Base-by-base conservation (phyloP, 2,329 filamentous ascomycete species). In the Exophiala sp. region DNA sequence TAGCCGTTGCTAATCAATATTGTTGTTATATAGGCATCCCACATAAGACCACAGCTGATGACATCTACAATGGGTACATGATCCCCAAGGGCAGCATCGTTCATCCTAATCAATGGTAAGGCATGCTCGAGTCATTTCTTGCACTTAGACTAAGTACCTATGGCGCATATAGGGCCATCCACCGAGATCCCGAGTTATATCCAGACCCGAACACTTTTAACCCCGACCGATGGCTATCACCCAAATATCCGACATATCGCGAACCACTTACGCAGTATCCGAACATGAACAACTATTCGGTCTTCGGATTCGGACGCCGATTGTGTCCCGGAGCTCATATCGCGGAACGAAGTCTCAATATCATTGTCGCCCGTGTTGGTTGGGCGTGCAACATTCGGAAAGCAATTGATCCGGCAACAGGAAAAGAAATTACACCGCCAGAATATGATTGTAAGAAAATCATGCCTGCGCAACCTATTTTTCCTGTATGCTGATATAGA, bases 231-330 rank as follows among this genome's bases (percentile, higher is more conserved):
- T 83, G 79, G 79, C 65, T 78, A 9, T 71, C 79, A 33, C 71
- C 76, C 1, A 68, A 69, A 10, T 81, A 72, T 65, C 78, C 78
- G n/a, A 79, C 75, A 0, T 82, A 75, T 62, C 74, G 73, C 59
- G 77, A 77, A 57, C 77, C 78, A 1, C 71, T 81, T 8, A 75
- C 72, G 1, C 68, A 75, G 41, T 78, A 71, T 52, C 79, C 78
- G 3, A 80, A 76, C 50, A 74, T 81, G 53, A 76, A 78, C 55
- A 79, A 78, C 62, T 75, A 76, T 63, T 74, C 74, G 7, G 76
- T 77, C 32, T 82, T 82, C 53, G 80, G 79, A 12, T 81, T 79
- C 66, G 79, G 79, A 2, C 72, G 79, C 42, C 71, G 80, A 3
- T 64, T 66, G 50, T 67, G 65, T 52, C 62, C 64, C 3, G 64